Conservation (phyloP, 2,329 filamentous ascomycete species). For the Fusarium avenaceum region DNA sequence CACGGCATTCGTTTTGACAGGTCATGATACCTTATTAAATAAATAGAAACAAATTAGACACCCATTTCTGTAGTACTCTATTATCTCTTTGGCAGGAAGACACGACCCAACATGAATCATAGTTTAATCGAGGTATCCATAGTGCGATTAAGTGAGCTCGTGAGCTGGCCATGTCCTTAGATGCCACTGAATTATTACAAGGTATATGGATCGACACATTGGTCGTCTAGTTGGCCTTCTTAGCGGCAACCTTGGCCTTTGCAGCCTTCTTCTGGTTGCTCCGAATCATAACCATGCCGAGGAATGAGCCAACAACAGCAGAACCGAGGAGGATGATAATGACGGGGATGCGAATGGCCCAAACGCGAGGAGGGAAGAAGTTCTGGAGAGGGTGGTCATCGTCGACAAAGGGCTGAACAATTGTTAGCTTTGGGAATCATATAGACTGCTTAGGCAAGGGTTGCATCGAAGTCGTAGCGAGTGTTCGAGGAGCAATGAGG, state of each 20-base stretch:
- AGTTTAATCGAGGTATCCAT: slow-evolving; percentile 10
- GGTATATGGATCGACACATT: slow-evolving; percentile 32
- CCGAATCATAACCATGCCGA: slow-evolving; percentile 97
- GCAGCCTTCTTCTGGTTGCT: slow-evolving; percentile 98
- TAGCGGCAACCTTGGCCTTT: slow-evolving; percentile 86
- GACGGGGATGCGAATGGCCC: slow-evolving; percentile 98
- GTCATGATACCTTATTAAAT: slow-evolving; percentile 48
- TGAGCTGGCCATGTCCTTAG: slow-evolving; percentile 21
- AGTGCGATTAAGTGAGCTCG: slow-evolving; percentile 37
- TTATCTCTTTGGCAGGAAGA: slow-evolving; percentile 30
- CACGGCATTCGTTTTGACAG: slow-evolving; percentile 43
- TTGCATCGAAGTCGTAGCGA: slow-evolving; percentile 8
- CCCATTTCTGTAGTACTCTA: slow-evolving; percentile 46
- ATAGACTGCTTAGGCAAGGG: slow-evolving; percentile 10
- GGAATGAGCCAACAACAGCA: slow-evolving; percentile 94
- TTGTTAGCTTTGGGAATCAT: slow-evolving; percentile 27
- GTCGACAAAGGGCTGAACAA: slow-evolving; percentile 91
- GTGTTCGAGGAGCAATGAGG: slow-evolving; percentile 12
- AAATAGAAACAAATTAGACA: slow-evolving; percentile 56
- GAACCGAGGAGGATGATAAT: slow-evolving; percentile 93
- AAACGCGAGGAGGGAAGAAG: slow-evolving; percentile 96
- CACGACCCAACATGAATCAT: slow-evolving; percentile 11
- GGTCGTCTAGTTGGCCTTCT: slow-evolving; percentile 82
- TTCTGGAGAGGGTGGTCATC: slow-evolving; percentile 92
- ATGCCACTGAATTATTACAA: slow-evolving; percentile 42